Evolutionary conservation across 371 early-diverging fungal species (phyloP).

Genomic region (Rhizomucor pusillus): DNA sequence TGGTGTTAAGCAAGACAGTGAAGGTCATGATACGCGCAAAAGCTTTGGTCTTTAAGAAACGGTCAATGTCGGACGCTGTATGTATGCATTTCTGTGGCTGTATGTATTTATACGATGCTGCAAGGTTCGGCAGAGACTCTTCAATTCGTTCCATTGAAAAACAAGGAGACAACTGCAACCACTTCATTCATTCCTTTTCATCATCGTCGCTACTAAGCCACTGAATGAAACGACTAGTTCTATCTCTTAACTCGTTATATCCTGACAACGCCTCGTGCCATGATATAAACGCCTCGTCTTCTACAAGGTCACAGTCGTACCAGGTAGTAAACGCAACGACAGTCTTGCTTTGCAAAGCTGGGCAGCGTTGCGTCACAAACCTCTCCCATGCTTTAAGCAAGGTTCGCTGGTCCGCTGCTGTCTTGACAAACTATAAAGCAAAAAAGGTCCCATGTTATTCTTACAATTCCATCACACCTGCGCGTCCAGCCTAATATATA

Average conservation of each 20-base stretch:
- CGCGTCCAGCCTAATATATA: not conserved
- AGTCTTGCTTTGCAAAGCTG: slow-evolving; percentile 48
- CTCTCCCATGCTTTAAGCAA: slow-evolving; percentile 68
- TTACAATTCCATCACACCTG: not conserved
- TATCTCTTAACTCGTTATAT: slow-evolving; percentile 52
- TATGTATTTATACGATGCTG: no score
- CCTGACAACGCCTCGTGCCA: slow-evolving; percentile 60
- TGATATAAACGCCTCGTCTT: slow-evolving; percentile 65
- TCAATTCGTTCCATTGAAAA: no score
- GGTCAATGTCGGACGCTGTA: slow-evolving; percentile 50
- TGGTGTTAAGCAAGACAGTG: slow-evolving; percentile 65
- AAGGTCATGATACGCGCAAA: slow-evolving; percentile 73
- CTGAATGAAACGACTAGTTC: slow-evolving; percentile 61
- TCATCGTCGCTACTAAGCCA: slow-evolving; percentile 74
- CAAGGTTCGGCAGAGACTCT: no score
- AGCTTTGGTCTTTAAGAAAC: slow-evolving; percentile 62
- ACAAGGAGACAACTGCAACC: no score
- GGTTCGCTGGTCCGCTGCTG: slow-evolving; percentile 55
- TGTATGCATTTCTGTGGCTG: slow-evolving; percentile 57
- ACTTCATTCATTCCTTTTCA: slow-evolving; percentile 42
- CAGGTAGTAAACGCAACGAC: slow-evolving; percentile 57
- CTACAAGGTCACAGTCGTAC: slow-evolving; percentile 71
- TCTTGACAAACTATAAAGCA: slow-evolving; percentile 56
- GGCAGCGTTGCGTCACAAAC: slow-evolving; percentile 50
- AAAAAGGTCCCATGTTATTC: not conserved